phyloP scores from a whole-genome alignment of 106 monocot genomes.

The Dendrobium nobile region DNA sequence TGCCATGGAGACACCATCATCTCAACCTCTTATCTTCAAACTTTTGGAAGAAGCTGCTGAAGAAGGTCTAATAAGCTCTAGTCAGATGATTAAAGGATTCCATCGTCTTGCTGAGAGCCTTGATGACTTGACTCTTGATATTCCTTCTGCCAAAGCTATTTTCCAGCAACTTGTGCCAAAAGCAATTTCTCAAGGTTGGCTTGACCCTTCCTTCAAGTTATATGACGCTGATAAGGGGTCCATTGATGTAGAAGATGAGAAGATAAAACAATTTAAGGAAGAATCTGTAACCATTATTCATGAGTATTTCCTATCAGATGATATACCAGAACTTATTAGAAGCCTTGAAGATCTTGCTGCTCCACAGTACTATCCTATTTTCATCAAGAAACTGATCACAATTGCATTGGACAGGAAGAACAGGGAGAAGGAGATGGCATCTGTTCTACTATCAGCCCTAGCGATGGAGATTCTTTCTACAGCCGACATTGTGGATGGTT shows the following conservation, averaged over 20 bases:
- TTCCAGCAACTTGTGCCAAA: slow-evolving; percentile 40
- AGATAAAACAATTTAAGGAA: slow-evolving; percentile 56
- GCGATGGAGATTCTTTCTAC: slow-evolving; percentile 62
- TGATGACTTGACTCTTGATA: slow-evolving; percentile 81
- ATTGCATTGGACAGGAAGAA: slow-evolving; percentile 95
- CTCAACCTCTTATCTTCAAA: slow-evolving; percentile 44
- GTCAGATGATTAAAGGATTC: slow-evolving; percentile 88
- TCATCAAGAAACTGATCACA: slow-evolving; percentile 83
- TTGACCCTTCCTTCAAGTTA: slow-evolving; percentile 52
- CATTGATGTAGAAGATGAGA: slow-evolving; percentile 35
- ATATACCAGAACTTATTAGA: slow-evolving; percentile 68
- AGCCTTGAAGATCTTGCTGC: slow-evolving; percentile 63
- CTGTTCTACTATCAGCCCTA: slow-evolving; percentile 66
- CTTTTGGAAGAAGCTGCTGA: slow-evolving; percentile 77
- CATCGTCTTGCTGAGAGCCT: slow-evolving; percentile 61
- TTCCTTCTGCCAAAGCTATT: slow-evolving; percentile 63
- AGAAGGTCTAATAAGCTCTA: slow-evolving; percentile 77
- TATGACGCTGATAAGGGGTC: slow-evolving; percentile 21
- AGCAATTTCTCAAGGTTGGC: slow-evolving; percentile 75
- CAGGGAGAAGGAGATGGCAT: slow-evolving; percentile 96
- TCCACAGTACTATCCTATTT: slow-evolving; percentile 69
- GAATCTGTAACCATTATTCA: slow-evolving; percentile 63
- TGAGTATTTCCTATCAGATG: slow-evolving; percentile 85
- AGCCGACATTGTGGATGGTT: slow-evolving; percentile 71
- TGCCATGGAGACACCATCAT: slow-evolving; percentile 66